phyloP scores from a whole-genome alignment of 352 stramenopile genomes.

The Pythium insidiosum region DNA sequence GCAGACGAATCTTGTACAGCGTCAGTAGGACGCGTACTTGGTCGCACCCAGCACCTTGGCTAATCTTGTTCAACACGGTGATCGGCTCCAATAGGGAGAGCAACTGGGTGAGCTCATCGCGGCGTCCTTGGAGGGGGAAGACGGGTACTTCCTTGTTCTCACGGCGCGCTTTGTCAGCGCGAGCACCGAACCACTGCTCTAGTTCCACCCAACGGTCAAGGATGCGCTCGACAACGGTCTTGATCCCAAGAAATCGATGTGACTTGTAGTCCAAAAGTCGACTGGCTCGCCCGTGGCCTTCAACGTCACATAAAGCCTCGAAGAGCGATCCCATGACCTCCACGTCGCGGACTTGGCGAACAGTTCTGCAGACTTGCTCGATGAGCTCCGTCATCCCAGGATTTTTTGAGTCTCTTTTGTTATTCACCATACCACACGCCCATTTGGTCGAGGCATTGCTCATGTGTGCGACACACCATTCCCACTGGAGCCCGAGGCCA shows the following conservation, averaged over 20 bases:
- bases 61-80: neutral
- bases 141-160: neutral
- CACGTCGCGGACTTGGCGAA: neutral
- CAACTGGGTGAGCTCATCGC: neutral
- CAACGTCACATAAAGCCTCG: constrained; percentile 1
- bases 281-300: neutral
- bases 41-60: neutral
- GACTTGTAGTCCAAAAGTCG: constrained; percentile 4
- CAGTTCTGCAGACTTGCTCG: neutral
- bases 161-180: neutral
- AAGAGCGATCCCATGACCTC: constrained; percentile 3
- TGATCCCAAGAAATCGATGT: constrained; percentile 5
- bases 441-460: neutral
- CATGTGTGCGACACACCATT: constrained; percentile 4
- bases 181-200: neutral
- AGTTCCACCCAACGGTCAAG: neutral
- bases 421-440: too few relatives aligned
- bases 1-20: constrained; percentile 1
- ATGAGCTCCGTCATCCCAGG: neutral
- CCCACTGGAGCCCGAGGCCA: neutral
- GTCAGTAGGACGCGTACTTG: neutral
- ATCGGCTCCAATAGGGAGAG: constrained; percentile 5
- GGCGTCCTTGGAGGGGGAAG: neutral
- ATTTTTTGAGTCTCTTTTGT: constrained; percentile 4
- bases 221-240: neutral